Conservation (phyloP, 1,284 basidiomycete genomes). For the Cystobasidium slooffiae region DNA sequence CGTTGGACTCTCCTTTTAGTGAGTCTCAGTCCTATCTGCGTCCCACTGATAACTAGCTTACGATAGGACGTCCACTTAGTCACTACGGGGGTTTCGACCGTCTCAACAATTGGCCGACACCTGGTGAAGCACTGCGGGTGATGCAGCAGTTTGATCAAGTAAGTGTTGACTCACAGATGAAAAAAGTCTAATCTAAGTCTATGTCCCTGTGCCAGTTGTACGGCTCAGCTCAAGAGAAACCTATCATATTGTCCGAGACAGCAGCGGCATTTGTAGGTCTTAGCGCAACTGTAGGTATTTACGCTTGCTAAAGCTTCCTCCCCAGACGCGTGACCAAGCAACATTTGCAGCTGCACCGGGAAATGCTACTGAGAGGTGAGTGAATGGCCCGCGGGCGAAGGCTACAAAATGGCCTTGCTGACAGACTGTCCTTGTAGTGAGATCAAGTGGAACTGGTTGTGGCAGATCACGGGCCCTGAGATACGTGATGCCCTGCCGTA, state of each 20-base stretch:
- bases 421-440: slow-evolving; percentile 10
- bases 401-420: neutral
- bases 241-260: slow-evolving; percentile 39
- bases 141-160: slow-evolving; percentile 31
- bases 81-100: slow-evolving; percentile 42
- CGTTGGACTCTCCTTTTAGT: slow-evolving; percentile 44
- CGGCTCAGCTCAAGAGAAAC: slow-evolving; percentile 20
- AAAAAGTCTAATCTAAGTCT: neutral
- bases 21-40: neutral
- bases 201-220: slow-evolving; percentile 18
- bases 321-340: slow-evolving; percentile 34
- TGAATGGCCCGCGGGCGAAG: neutral
- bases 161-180: neutral
- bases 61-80: neutral
- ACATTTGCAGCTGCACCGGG: slow-evolving; percentile 18
- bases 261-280: slow-evolving; percentile 35
- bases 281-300: neutral
- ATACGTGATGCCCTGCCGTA: slow-evolving; percentile 38
- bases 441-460: slow-evolving; percentile 46
- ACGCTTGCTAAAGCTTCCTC: neutral
- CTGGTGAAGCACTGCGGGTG: slow-evolving; percentile 29
- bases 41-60: neutral
- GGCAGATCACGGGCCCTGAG: slow-evolving; percentile 44
- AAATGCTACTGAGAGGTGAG: slow-evolving; percentile 43
- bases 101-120: slow-evolving; percentile 37